These are phyloP conservation scores for Lactuca sativa DNA, from an alignment of 129 eudicot genomes.

Conservation along the genomic window DNA sequence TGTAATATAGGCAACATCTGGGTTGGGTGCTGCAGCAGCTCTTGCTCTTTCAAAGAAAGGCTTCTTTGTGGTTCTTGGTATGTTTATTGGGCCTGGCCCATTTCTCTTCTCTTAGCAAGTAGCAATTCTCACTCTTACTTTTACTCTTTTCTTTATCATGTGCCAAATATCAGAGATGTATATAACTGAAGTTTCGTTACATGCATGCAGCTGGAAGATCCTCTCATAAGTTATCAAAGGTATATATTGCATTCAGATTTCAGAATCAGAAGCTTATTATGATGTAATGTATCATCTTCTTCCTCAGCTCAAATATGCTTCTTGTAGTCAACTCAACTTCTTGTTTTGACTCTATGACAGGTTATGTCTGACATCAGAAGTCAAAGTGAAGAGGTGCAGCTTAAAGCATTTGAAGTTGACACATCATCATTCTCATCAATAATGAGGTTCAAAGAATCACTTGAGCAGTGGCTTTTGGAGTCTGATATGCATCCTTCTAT, in stretches of 20 bases:
- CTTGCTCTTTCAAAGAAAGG: conserved; percentile 73
- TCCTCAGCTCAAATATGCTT: not conserved
- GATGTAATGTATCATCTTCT: not conserved
- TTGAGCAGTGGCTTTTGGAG: conserved; percentile 73
- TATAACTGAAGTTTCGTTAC: conserved; percentile 31
- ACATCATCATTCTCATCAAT: conserved; percentile 71
- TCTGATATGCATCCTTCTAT: conserved; percentile 72
- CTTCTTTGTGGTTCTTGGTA: conserved; percentile 79
- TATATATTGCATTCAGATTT: conserved; percentile 13
- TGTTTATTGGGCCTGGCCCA: not conserved
- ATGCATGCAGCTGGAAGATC: conserved; percentile 85
- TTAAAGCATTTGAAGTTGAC: conserved; percentile 73
- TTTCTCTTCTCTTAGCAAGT: no score
- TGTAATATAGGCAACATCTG: conserved; percentile 86
- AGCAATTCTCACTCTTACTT: no score
- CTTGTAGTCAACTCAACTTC: conserved; percentile 8
- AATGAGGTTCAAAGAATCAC: conserved; percentile 55
- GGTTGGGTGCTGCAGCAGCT: conserved; percentile 93
- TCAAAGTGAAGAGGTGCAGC: conserved; percentile 46
- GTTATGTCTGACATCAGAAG: conserved; percentile 49
- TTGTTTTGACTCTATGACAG: conserved; percentile 39
- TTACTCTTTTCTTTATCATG: not conserved
- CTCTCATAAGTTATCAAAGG: conserved; percentile 51
- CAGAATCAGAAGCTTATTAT: no score
- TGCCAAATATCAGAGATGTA: conserved; percentile 7